Evolutionary conservation across 1,284 basidiomycete species (phyloP).

Genomic region (Heterobasidion parviporum): DNA sequence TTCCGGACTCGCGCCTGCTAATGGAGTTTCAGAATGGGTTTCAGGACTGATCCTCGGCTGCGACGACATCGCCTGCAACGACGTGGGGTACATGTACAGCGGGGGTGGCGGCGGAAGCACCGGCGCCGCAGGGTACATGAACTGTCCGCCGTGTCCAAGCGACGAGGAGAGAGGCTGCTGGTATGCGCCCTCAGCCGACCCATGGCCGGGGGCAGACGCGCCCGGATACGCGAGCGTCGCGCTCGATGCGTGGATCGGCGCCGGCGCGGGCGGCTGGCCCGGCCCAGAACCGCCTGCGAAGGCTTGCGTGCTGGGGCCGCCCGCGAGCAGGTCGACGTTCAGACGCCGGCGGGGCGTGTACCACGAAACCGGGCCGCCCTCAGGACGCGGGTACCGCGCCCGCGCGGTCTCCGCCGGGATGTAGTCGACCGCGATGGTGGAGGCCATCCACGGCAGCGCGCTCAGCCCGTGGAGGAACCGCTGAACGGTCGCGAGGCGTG

Average conservation of each 20-base stretch:
- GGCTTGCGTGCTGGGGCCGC: constrained; percentile 6
- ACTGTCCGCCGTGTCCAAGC: neutral
- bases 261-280: constrained; percentile 2
- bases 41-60: constrained; percentile 3
- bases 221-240: constrained; percentile 9
- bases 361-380: constrained; percentile 20
- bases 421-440: constrained; percentile 21
- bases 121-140: neutral
- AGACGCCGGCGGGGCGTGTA: constrained; percentile 19
- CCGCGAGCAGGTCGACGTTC: constrained; percentile 23
- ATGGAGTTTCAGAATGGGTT: constrained; percentile 7
- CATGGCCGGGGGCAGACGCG: constrained; percentile 3
- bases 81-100: constrained; percentile 5
- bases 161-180: constrained; percentile 11
- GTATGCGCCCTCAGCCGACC: constrained; percentile 7
- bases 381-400: constrained; percentile 14
- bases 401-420: constrained; percentile 17
- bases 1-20: constrained; percentile 3
- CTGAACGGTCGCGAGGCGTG: constrained; percentile 20
- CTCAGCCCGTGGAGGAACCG: constrained; percentile 22
- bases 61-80: neutral
- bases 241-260: constrained; percentile 6
- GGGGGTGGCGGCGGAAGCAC: neutral
- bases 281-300: constrained; percentile 7
- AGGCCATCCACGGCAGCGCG: constrained; percentile 24